Base-by-base conservation (phyloP, 2,329 filamentous ascomycete genomes). In the Tolypocladium sp. region DNA sequence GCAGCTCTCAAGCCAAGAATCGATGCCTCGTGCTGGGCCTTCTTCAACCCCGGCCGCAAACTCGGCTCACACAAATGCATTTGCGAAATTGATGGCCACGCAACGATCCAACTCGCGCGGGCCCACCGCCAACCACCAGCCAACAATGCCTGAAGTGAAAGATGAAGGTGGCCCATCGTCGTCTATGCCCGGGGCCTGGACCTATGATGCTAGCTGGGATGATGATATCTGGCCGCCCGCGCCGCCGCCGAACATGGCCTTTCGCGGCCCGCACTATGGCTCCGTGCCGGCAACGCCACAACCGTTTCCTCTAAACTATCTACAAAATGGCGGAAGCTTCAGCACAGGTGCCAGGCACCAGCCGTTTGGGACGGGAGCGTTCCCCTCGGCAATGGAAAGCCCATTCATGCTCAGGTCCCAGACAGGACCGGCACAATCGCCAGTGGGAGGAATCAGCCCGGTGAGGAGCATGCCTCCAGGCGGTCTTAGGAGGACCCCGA, bases 1-100 rank as follows among this genome's bases (percentile, higher is more conserved):
- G 40, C 59, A 62, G 27, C 64, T 73, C 27, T 69, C 64, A 2
- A 67, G 63, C 10, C 67, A 69, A 57, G 63, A 60, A 4, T 61
- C 63, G 8, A 42, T 56, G 35, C 20, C 56, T 9, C 56, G 55
- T n/a, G 38, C 44, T 35, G 55, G 60, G 27, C 59, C 56, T 30
- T 41, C 56, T 1, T 38, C 57, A 10, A 30, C 15, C 27, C 15
- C 42, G 15, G 37, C 33, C 13, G 6, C 55, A n/a, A 57, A 44
- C 37, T 15, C 44, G 7, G 44, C 33, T 22, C 58, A 55, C 22
- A 12, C 58, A 22, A 22, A 62, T 38, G 62, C 61, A 22, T 63
- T 63, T 52, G 49, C 51, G 17, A 60, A 53, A 17, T 35, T 63
- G 20, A 64, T 63, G 62, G 58, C 58, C 15, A 40, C 61, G 12